phyloP scores from a whole-genome alignment of 129 eudicot species.

The Artemisia annua region DNA sequence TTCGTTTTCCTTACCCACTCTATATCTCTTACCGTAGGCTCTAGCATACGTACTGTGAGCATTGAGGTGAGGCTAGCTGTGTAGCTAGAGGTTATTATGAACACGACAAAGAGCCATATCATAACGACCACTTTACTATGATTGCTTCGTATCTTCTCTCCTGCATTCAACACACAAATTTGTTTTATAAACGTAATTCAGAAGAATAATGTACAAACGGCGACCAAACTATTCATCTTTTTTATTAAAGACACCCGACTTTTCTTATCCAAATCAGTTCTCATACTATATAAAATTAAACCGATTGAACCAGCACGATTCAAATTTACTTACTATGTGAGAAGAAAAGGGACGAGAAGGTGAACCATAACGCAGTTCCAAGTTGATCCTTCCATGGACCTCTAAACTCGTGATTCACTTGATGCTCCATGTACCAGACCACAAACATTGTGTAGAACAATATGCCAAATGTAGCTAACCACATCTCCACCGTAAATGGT shows the following conservation, averaged over 20 bases:
- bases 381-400: constrained; percentile 58
- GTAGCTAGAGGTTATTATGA: constrained; percentile 49
- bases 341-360: constrained; percentile 57
- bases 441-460: constrained; percentile 57
- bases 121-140: constrained; percentile 44
- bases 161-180: constrained; percentile 18
- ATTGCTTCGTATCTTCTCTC: constrained; percentile 52
- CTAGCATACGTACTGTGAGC: constrained; percentile 49
- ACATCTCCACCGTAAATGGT: constrained; percentile 51
- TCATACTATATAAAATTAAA: too few species aligned
- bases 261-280: too few species aligned
- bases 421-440: constrained; percentile 62
- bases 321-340: constrained; percentile 50
- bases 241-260: too few species aligned
- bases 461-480: constrained; percentile 47
- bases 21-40: constrained; percentile 45
- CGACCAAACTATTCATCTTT: too few species aligned
- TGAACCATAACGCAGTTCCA: constrained; percentile 64
- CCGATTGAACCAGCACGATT: too few species aligned
- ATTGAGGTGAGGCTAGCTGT: constrained; percentile 58
- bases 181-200: too few species aligned
- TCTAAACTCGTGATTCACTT: constrained; percentile 46
- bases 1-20: constrained; percentile 46
- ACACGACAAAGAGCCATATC: constrained; percentile 54
- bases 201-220: too few species aligned